Base-by-base conservation (phyloP, 2,329 filamentous ascomycete species). In the Penicillium crustosum region DNA sequence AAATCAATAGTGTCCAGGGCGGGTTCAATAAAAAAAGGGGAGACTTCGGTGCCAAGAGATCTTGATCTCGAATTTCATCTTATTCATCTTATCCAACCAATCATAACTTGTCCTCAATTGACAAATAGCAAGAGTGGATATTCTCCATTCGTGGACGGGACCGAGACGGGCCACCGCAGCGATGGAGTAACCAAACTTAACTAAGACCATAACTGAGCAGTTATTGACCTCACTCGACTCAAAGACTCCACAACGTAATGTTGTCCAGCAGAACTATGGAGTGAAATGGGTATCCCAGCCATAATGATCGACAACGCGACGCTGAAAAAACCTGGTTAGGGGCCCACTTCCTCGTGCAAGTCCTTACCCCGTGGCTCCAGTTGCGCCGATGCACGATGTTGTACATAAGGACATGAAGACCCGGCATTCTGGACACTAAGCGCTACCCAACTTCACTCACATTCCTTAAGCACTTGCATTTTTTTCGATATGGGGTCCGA, bases 401-500 rank as follows among this genome's bases (percentile, higher is more conserved):
- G 13, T 42, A 54, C 52, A 41, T 53, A 57, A 57, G 45, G 45
- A 29, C 15, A 15, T 35, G 25, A 23, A 13, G 41, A 57, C 54
- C 54, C 54, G 35, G 15, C 12, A 25, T n/a, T 41, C 13, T 41
- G 41, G 49, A 29, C 5, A 10, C 21, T 27, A 57, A 57, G 55
- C 58, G 59, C 61, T 61, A 61, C 49, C 61, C 53, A 66, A 63
- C 57, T 59, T 60, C 59, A 56, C 39, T 29, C 50, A 55, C 49
- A 55, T 58, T 57, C 56, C 45, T 61, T 59, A 47, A 54, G 56
- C 53, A 49, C 48, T 57, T 38, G 38, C 38, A 38, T 6, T 41
- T 42, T 33, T 33, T 36, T 21, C 44, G 53, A 41, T 53, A 72
- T 72, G 70, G 70, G 69, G 27, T 72, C 69, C 6, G 70, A 72